Evolutionary conservation across 192 early-diverging fungal species (phyloP).

Genomic region (Umbelopsis isabellina): DNA sequence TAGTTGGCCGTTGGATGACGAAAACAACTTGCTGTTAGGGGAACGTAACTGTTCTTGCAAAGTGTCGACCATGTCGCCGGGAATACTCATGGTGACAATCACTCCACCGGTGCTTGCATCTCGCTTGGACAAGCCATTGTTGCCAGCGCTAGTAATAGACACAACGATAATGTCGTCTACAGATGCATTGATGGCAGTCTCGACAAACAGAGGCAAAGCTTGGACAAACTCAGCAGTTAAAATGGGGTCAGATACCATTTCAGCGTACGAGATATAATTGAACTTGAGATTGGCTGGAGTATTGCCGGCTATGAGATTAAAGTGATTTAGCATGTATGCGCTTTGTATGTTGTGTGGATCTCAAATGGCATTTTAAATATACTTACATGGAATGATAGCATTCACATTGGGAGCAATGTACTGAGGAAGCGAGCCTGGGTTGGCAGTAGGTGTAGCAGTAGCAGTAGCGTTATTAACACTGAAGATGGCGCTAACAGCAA

Average conservation of each 20-base stretch:
- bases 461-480: not conserved
- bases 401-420: conserved; percentile 35
- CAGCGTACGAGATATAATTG: conserved; percentile 29
- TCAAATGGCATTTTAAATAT: not conserved
- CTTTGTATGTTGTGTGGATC: conserved; percentile 8
- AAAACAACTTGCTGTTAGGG: conserved; percentile 14
- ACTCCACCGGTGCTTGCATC: conserved; percentile 18
- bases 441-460: not conserved
- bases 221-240: conserved; percentile 38
- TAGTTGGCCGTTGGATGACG: conserved; percentile 27
- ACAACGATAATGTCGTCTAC: conserved; percentile 34
- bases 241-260: conserved; percentile 32
- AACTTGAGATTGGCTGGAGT: conserved; percentile 27
- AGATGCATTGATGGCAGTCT: conserved; percentile 13
- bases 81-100: conserved; percentile 33
- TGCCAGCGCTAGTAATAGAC: conserved; percentile 21
- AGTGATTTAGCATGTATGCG: not conserved
- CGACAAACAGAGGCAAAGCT: conserved; percentile 26
- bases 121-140: not conserved
- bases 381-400: conserved; percentile 26
- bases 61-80: not conserved
- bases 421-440: conserved; percentile 18
- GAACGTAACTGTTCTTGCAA: conserved; percentile 19
- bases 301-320: not conserved
- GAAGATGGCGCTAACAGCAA: conserved; percentile 16